Evolutionary conservation across 305 asterid genomes (phyloP).

Genomic region (Fraxinus baroniana): DNA sequence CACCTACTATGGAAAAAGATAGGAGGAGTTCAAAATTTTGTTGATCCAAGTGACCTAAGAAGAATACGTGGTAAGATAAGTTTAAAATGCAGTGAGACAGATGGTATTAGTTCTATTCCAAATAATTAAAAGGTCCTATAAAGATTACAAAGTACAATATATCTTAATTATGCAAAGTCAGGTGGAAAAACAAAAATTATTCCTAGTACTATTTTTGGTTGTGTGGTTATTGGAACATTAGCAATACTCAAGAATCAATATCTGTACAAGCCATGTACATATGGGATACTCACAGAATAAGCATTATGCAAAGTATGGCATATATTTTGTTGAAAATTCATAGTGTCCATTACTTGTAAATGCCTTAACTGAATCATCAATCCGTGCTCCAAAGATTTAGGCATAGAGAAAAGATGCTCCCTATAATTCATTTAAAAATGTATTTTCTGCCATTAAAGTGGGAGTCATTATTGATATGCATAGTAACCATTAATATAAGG

Average conservation of each 20-base stretch:
- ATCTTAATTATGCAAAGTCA: not conserved
- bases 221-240: conserved; percentile 21
- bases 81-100: conserved; percentile 11
- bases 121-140: not conserved
- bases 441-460: conserved; percentile 27
- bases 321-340: conserved; percentile 13
- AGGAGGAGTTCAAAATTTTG: not conserved
- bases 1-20: not conserved
- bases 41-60: not conserved
- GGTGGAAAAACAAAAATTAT: not conserved
- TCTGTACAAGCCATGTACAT: too few species aligned
- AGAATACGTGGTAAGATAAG: not conserved
- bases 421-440: conserved; percentile 25
- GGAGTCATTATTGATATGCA: conserved; percentile 27
- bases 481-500: conserved; percentile 25
- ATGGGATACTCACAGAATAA: not conserved
- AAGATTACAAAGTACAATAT: not conserved
- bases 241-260: conserved; percentile 13
- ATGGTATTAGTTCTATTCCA: conserved; percentile 27
- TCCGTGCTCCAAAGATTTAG: conserved; percentile 22
- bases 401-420: conserved; percentile 28
- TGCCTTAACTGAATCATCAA: conserved; percentile 33
- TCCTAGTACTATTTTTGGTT: not conserved
- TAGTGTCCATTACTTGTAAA: conserved; percentile 21
- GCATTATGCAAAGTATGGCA: conserved; percentile 26